These are phyloP conservation scores for Tanacetum coccineum DNA, from an alignment of 129 eudicot species.

Conservation along the genomic window DNA sequence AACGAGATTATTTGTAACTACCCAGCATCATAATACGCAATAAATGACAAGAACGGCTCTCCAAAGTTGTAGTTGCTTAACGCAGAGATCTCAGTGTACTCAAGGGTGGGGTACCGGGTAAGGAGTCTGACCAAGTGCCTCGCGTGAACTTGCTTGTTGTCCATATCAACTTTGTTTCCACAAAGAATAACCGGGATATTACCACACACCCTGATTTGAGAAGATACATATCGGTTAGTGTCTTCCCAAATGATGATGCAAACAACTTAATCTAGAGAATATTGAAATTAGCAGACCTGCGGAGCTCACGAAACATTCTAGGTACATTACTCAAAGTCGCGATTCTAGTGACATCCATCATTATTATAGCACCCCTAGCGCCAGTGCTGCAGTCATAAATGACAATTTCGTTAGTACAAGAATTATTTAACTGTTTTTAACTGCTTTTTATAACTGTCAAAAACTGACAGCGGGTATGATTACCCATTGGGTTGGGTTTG, in stretches of 20 bases:
- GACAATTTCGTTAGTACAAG: no score
- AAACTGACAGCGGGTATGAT: no score
- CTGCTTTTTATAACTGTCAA: no score
- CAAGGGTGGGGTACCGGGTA: constrained; percentile 45
- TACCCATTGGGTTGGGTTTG: no score
- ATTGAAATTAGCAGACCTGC: constrained; percentile 32
- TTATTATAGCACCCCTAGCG: no score
- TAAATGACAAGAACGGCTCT: constrained; percentile 52
- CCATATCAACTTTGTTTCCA: constrained; percentile 59
- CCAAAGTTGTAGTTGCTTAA: constrained; percentile 55
- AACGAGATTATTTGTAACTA: no score
- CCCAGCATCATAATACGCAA: constrained; percentile 45
- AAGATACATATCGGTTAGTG: not conserved
- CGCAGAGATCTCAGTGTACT: constrained; percentile 57
- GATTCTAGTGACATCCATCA: no score
- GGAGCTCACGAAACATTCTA: constrained; percentile 32
- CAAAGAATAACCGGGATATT: constrained; percentile 59
- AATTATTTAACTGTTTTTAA: no score
- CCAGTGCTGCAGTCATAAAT: no score
- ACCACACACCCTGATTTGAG: constrained; percentile 37
- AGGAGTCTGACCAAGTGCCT: constrained; percentile 43
- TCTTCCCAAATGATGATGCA: not conserved
- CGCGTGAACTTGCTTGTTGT: constrained; percentile 48
- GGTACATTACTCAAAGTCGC: no score
- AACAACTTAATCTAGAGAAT: not conserved